Evolutionary conservation across 441 rosid species (phyloP), one percentile per base, ranked within the genome.

Genomic region (Macaranga tanarius): DNA sequence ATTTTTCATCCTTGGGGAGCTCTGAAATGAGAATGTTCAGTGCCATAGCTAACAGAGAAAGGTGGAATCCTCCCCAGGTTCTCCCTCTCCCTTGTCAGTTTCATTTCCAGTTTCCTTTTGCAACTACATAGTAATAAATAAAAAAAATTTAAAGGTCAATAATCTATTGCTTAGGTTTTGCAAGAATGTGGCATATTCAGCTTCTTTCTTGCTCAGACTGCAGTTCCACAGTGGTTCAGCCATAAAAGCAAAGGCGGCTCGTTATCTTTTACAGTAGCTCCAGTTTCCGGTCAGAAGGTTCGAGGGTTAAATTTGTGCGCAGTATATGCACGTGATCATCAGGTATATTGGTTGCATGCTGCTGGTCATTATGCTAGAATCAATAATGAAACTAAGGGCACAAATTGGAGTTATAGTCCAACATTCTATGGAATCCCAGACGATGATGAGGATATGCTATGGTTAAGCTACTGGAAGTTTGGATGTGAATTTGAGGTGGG

Each of bases 291-390:
- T 16, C 42, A 28, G 10, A 56, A 38, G 11, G 16, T 75, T 50
- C 8, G 34, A 19, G 76, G 81, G 20, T 23, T 79, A 51, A 79
- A 59, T 62, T 12, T 79, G 52, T 75, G 81, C 51, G n/a, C 64
- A 7, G 38, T 55, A 45, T 75, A 79, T 63, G 70, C 66, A 10
- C 55, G 60, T 9, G 65, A 66, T 19, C 40, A 47, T 38, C 16
- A 44, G 65, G 60, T 26, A 20, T 69, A 31, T 34, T 70, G 70
- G 71, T 42, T 59, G 22, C 73, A 52, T 20, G 67, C 64, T 5
- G 71, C 72, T 48, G 71, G 68, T 26, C 68, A 67, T 52, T 67
- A 72, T 57, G 73, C 69, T 9, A 67, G 45, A 54, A 25, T 77
- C 60, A 31, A 47, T 19, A 72, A 72, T 20, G 42, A 60, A 52